Evolutionary conservation across 164 flowering plant genomes (phyloP), one percentile per base, ranked within the genome.

Genomic region (Dillenia turbinata): DNA sequence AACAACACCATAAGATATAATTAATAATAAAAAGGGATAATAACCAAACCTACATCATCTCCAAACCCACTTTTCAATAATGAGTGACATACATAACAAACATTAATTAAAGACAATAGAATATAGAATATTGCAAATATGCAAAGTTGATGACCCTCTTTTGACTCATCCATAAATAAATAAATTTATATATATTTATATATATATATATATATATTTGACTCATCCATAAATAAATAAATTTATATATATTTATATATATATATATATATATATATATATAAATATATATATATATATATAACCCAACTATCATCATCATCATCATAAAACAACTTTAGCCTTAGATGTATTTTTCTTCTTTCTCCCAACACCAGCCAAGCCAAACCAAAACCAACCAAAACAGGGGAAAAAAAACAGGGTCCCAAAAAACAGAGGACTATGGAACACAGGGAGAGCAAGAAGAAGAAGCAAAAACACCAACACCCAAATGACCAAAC

Each of bases 401-500:
- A 14, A 63, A 9, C 19, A 10, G 13, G 9, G 13, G 44, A 52
- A 52, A 44, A 52, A 44, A 62, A 45, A 8, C 45, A 0, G 17
- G 40, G 49, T 14, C 15, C 13, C 7, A 16, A 45, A 45, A 11
- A 53, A 47, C 22, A 63, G 16, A 59, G 33, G 26, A 47, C 62
- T 73, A 80, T 77, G 80, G 78, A 47, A 70, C 78, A 76, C 57
- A 81, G 73, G 61, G 77, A 80, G 67, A 78, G 79, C 72, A 70
- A 78, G 58, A 81, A 73, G 52, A 74, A 87, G 76, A 85, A 85
- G 79, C 90, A 78, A 56, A 81, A 82, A 19, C 80, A 81, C 64
- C 76, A 78, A 51, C 86, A 81, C 62, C 81, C 80, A 49, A 75
- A 79, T 57, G 77, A 79, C 59, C 78, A 81, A 47, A 67, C 78